Evolutionary conservation across 495 filamentous ascomycete species (phyloP).

Genomic region (Clavariopsis aquatica): DNA sequence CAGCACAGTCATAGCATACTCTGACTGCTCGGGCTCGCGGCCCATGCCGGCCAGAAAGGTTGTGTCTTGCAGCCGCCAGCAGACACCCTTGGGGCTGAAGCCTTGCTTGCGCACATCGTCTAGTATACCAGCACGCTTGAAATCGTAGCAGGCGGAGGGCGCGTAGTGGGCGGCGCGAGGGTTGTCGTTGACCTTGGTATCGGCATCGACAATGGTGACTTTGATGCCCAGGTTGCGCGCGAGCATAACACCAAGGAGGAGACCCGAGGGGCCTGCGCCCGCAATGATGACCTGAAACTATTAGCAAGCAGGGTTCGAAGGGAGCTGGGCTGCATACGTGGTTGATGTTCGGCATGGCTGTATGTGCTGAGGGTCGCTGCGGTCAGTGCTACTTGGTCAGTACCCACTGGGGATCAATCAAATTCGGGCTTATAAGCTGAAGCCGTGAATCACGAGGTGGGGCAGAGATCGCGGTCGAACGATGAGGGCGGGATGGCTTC

Average conservation of each 20-base stretch:
- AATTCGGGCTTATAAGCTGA: constrained; percentile 17
- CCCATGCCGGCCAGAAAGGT: constrained; percentile 45
- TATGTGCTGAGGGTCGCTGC: background rate
- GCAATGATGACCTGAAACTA: constrained; percentile 24
- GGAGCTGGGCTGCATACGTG: constrained; percentile 15
- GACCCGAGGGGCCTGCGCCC: constrained; percentile 39
- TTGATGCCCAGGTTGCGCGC: constrained; percentile 53
- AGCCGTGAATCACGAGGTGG: constrained; percentile 8
- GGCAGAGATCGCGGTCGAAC: background rate
- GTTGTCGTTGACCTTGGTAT: constrained; percentile 53
- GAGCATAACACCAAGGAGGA: constrained; percentile 58
- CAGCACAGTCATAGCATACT: constrained; percentile 50
- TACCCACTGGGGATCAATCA: constrained; percentile 5
- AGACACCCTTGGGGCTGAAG: constrained; percentile 53
- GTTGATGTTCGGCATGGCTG: constrained; percentile 36
- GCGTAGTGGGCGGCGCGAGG: constrained; percentile 60
- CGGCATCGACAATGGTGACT: constrained; percentile 56
- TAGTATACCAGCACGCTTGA: constrained; percentile 57
- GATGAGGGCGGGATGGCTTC: constrained; percentile 1
- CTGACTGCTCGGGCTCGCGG: constrained; percentile 42
- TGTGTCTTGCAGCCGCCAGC: constrained; percentile 54
- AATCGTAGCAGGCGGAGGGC: constrained; percentile 54
- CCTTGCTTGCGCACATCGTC: constrained; percentile 54
- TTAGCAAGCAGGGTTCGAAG: constrained; percentile 2
- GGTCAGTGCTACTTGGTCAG: constrained; percentile 12